These are phyloP conservation scores for Choiromyces venosus DNA, from an alignment of 495 filamentous ascomycete species.

Conservation along the genomic window DNA sequence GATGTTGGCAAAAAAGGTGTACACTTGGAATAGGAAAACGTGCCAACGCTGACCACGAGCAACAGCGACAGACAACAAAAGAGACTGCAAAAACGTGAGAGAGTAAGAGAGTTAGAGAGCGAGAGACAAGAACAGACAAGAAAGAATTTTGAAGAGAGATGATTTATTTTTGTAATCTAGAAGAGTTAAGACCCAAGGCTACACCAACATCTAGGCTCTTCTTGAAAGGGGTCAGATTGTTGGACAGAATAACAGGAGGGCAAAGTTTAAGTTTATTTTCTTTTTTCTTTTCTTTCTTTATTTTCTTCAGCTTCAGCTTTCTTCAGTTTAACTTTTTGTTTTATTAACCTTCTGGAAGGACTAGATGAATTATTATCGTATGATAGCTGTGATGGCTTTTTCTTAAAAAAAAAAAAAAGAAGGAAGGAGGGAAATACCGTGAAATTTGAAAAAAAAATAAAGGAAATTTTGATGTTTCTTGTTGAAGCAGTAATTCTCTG, in stretches of 20 bases:
- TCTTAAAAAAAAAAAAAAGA: background rate
- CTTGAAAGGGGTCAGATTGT: conserved; percentile 1
- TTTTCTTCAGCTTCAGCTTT: conserved; percentile 1
- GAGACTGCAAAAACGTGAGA: conserved; percentile 9
- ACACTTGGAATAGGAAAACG: conserved; percentile 19
- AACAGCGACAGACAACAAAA: conserved; percentile 9
- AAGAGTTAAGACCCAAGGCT: background rate
- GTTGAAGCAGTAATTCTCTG: background rate
- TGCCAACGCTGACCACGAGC: conserved; percentile 16
- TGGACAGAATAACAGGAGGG: background rate
- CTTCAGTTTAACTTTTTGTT: background rate
- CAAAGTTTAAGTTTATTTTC: background rate
- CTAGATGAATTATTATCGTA: background rate
- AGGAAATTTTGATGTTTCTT: background rate
- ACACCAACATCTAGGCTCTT: background rate
- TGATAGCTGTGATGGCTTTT: background rate
- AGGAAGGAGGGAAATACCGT: background rate
- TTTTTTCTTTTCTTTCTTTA: background rate
- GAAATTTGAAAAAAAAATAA: background rate
- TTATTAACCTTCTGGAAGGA: background rate
- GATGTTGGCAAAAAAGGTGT: conserved; percentile 24
- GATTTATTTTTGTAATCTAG: conserved; percentile 12
- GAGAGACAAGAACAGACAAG: background rate
- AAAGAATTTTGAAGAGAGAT: background rate
- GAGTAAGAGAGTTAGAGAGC: conserved; percentile 3